Conservation (phyloP, 2,329 filamentous ascomycete genomes). For the Claviceps fusiformis region DNA sequence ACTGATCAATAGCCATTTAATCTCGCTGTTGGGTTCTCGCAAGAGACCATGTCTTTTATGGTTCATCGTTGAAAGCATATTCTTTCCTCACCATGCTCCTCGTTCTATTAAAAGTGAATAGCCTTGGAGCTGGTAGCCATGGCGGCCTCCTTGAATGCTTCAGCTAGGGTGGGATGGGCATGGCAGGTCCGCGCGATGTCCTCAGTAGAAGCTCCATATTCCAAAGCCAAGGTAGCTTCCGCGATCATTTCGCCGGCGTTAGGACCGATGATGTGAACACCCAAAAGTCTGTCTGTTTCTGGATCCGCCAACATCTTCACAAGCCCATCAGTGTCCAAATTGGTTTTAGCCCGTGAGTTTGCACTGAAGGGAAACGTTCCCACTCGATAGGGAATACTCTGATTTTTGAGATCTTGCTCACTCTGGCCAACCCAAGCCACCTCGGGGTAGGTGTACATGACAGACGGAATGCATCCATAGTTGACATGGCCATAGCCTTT, state of each 20-base stretch:
- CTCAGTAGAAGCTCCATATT: slow-evolving; percentile 92
- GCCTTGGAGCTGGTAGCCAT: slow-evolving; percentile 95
- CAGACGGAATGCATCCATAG: slow-evolving; percentile 92
- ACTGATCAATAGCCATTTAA: neutral
- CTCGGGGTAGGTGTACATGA: slow-evolving; percentile 99
- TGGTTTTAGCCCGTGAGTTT: slow-evolving; percentile 98
- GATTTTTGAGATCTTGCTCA: slow-evolving; percentile 86
- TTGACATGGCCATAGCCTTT: slow-evolving; percentile 98
- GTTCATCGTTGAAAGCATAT: neutral
- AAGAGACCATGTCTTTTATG: neutral
- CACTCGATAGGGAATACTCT: slow-evolving; percentile 80
- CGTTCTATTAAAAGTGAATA: slow-evolving; percentile 65
- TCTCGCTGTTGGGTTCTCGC: neutral
- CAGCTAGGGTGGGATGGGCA: slow-evolving; percentile 87
- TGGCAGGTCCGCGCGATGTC: slow-evolving; percentile 92
- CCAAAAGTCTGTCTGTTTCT: slow-evolving; percentile 89
- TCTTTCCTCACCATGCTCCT: neutral
- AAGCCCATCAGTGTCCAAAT: slow-evolving; percentile 86
- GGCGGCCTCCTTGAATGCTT: slow-evolving; percentile 98
- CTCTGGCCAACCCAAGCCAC: slow-evolving; percentile 98
- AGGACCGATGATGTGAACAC: slow-evolving; percentile 90
- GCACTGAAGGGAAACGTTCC: slow-evolving; percentile 95
- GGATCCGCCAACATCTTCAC: slow-evolving; percentile 96
- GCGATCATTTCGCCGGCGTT: slow-evolving; percentile 99
- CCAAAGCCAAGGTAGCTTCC: slow-evolving; percentile 84